These are phyloP conservation scores for Trichoderma koningiopsis DNA, from an alignment of 2,329 filamentous ascomycete species.

Conservation along the genomic window DNA sequence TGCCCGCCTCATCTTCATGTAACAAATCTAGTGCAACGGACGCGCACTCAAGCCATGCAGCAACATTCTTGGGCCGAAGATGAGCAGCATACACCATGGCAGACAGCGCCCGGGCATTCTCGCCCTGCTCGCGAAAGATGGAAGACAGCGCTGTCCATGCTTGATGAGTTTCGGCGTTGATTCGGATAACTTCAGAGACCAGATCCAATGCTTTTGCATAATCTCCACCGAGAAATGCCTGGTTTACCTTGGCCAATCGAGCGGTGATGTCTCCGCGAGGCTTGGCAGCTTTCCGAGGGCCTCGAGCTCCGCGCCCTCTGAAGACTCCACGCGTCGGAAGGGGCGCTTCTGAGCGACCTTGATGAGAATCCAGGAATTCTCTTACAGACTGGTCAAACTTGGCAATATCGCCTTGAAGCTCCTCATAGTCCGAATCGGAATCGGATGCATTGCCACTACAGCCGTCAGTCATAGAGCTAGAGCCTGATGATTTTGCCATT, in stretches of 20 bases:
- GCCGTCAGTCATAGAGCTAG: neutral
- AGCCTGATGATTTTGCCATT: neutral
- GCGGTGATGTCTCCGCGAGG: constrained; percentile 72
- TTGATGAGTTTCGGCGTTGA: constrained; percentile 67
- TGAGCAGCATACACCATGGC: constrained; percentile 65
- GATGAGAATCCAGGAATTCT: constrained; percentile 45
- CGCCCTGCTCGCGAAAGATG: constrained; percentile 62
- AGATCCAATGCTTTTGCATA: constrained; percentile 61
- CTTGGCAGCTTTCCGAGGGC: constrained; percentile 64
- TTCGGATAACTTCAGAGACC: constrained; percentile 65
- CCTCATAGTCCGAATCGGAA: constrained; percentile 49
- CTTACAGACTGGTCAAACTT: constrained; percentile 47
- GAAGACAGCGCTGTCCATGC: constrained; percentile 65
- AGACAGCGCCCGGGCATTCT: constrained; percentile 58
- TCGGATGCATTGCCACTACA: constrained; percentile 41
- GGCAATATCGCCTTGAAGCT: constrained; percentile 47
- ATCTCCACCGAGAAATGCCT: constrained; percentile 65
- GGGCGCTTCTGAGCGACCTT: constrained; percentile 32
- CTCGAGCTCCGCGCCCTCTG: constrained; percentile 41
- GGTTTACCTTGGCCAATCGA: constrained; percentile 66
- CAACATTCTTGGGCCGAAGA: constrained; percentile 61
- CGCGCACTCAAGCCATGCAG: constrained; percentile 62
- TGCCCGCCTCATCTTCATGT: constrained; percentile 50
- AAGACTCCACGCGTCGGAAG: constrained; percentile 29
- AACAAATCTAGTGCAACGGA: constrained; percentile 57